Percentiles rank a stretch among this genome's conserved stretches.
Conservation (phyloP, 192 early-diverging fungal genomes). For the Phlyctochytrium arcticum region DNA sequence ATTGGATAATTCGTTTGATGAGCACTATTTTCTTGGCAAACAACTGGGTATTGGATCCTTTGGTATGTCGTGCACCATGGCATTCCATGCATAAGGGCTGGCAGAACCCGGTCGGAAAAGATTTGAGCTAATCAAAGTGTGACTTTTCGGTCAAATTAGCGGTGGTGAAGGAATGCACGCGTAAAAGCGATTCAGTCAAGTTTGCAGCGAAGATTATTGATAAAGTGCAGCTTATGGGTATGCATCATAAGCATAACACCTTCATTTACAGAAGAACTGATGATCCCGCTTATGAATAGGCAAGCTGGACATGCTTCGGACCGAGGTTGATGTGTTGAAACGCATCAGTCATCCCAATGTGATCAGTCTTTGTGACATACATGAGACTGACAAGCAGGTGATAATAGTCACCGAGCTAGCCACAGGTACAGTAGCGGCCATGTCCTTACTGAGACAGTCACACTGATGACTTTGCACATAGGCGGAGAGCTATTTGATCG, state of each 20-base stretch:
- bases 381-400: conserved; percentile 31
- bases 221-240: conserved; percentile 48
- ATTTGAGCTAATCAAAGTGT: no score
- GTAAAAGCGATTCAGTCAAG: conserved; percentile 47
- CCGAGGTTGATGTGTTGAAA: conserved; percentile 68
- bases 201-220: conserved; percentile 76
- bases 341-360: conserved; percentile 48
- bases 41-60: conserved; percentile 34
- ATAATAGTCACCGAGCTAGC: conserved; percentile 51
- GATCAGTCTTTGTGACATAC: conserved; percentile 37
- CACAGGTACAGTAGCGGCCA: no score
- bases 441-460: no score
- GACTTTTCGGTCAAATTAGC: no score
- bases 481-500: conserved; percentile 59
- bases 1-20: conserved; percentile 12
- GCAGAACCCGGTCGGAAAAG: conserved; percentile 44
- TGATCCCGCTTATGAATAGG: conserved; percentile 24
- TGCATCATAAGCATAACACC: background rate
- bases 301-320: conserved; percentile 58
- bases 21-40: conserved; percentile 27
- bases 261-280: background rate
- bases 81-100: background rate
- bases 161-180: conserved; percentile 61
- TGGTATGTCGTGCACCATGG: conserved; percentile 10
- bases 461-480: background rate